Conservation (phyloP, 257 asterid species). For the Lavandula angustifolia region DNA sequence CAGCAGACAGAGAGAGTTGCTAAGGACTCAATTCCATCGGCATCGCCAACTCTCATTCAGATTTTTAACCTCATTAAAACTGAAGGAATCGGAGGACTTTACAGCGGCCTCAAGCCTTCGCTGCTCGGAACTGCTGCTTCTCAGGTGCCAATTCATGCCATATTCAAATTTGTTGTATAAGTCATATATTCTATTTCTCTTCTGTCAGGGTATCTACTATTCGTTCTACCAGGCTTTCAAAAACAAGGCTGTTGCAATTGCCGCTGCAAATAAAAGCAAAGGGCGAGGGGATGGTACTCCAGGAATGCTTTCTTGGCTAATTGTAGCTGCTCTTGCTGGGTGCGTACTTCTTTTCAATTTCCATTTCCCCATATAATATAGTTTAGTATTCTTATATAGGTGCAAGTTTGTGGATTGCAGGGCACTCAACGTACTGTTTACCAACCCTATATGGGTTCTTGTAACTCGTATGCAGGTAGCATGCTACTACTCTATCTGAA, state of each 20-base stretch:
- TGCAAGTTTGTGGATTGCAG: slow-evolving; percentile 39
- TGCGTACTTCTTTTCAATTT: slow-evolving; percentile 23
- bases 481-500: neutral
- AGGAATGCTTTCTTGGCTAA: slow-evolving; percentile 87
- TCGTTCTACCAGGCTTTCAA: slow-evolving; percentile 87
- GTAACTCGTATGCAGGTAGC: slow-evolving; percentile 97
- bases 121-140: slow-evolving; percentile 91
- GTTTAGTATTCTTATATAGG: neutral
- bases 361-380: neutral
- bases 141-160: slow-evolving; percentile 49
- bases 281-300: slow-evolving; percentile 89
- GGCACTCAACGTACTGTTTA: slow-evolving; percentile 72
- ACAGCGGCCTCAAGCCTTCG: slow-evolving; percentile 95
- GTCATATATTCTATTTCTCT: neutral
- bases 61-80: slow-evolving; percentile 61
- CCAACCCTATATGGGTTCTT: slow-evolving; percentile 92
- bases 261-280: slow-evolving; percentile 50
- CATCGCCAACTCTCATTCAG: slow-evolving; percentile 49
- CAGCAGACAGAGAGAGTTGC: slow-evolving; percentile 92
- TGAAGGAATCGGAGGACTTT: slow-evolving; percentile 89
- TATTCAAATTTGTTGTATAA: neutral
- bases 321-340: slow-evolving; percentile 97
- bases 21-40: slow-evolving; percentile 40
- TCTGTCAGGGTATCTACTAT: slow-evolving; percentile 77
- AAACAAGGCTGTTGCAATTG: slow-evolving; percentile 84